Evolutionary conservation across 1,284 basidiomycete species (phyloP).

Genomic region (Pseudomicrostroma phylloplanum): DNA sequence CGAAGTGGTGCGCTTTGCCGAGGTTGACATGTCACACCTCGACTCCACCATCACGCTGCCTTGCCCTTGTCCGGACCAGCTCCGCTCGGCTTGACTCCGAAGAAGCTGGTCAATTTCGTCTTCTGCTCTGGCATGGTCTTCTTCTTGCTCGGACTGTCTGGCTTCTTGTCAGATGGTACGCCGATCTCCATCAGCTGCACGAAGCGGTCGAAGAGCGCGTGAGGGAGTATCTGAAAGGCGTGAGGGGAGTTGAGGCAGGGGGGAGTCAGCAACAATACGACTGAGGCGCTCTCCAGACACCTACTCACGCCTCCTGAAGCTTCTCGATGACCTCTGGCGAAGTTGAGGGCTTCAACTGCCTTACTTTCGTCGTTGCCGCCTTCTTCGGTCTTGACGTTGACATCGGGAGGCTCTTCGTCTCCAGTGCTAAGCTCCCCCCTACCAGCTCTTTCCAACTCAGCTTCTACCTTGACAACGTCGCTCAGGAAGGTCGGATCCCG

Average conservation of each 20-base stretch:
- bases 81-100: neutral
- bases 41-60: too few relatives aligned
- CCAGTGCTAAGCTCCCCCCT: neutral
- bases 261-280: neutral
- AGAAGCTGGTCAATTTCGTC: constrained; percentile 8
- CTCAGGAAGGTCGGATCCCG: constrained; percentile 18
- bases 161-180: constrained; percentile 9
- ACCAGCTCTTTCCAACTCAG: neutral
- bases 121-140: neutral
- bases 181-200: constrained; percentile 35
- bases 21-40: too few relatives aligned
- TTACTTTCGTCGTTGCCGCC: constrained; percentile 6
- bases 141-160: neutral
- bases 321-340: constrained; percentile 33
- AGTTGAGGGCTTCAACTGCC: constrained; percentile 13
- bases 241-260: neutral
- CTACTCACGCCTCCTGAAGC: constrained; percentile 26
- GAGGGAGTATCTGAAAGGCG: constrained; percentile 23
- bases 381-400: constrained; percentile 9
- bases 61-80: too few relatives aligned
- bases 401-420: neutral
- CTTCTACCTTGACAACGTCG: constrained; percentile 3
- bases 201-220: constrained; percentile 24
- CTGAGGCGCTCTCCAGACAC: neutral
- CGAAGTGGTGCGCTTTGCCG: too few relatives aligned